phyloP scores from a whole-genome alignment of 768 basidiomycete species.

The Inosperma sp. region DNA sequence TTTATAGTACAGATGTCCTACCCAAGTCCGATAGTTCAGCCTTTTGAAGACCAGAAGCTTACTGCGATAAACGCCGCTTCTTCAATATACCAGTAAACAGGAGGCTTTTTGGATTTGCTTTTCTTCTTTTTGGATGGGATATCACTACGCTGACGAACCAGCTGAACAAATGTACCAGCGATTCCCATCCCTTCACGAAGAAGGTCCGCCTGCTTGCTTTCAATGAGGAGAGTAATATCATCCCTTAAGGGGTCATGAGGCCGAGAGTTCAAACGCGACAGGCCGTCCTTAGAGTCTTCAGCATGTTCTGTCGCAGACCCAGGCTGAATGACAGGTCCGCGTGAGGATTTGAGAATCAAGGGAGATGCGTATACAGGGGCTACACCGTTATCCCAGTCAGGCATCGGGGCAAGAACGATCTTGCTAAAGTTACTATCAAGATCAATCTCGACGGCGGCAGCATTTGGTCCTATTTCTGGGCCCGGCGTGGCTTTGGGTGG shows the following conservation, averaged over 20 bases:
- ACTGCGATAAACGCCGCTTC: constrained; percentile 36
- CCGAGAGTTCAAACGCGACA: constrained; percentile 16
- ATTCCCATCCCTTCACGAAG: constrained; percentile 55
- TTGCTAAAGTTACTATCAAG: constrained; percentile 35
- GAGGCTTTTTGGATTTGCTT: constrained; percentile 30
- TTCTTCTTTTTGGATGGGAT: constrained; percentile 32
- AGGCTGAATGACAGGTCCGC: constrained; percentile 28
- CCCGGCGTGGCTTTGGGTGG: constrained; percentile 24
- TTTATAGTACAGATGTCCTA: background rate
- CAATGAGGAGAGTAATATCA: constrained; percentile 55
- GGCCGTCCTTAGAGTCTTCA: constrained; percentile 12
- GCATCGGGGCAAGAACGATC: constrained; percentile 39
- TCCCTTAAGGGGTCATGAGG: constrained; percentile 53
- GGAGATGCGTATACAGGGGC: constrained; percentile 31
- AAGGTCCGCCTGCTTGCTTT: constrained; percentile 33
- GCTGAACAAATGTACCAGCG: constrained; percentile 65
- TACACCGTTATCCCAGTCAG: constrained; percentile 39
- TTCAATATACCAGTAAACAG: constrained; percentile 42
- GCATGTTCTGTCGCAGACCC: constrained; percentile 25
- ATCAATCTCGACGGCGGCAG: constrained; percentile 35
- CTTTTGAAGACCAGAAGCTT: constrained; percentile 33
- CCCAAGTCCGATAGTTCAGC: background rate
- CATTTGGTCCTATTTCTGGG: constrained; percentile 18
- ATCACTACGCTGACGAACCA: constrained; percentile 40
- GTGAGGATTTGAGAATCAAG: constrained; percentile 33